Evolutionary conservation across 345 rosid genomes (phyloP).

Genomic region (Sisymbrium irio): DNA sequence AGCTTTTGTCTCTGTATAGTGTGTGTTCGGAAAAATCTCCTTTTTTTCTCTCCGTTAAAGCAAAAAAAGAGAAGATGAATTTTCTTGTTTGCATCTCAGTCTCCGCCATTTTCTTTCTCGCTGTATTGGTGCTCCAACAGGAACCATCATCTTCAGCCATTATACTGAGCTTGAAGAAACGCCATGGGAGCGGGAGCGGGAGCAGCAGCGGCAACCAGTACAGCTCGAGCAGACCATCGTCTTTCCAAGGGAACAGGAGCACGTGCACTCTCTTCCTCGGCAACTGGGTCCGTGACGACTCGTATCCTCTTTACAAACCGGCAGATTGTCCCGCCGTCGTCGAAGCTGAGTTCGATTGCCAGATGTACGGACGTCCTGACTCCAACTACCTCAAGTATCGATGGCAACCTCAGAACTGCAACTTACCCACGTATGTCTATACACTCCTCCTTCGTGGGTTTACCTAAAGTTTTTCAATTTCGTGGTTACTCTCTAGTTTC

Average conservation of each 20-base stretch:
- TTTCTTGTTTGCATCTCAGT: conserved; percentile 22
- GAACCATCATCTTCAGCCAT: conserved; percentile 52
- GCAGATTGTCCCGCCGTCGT: conserved; percentile 60
- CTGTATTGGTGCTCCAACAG: conserved; percentile 31
- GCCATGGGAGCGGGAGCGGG: conserved; percentile 46
- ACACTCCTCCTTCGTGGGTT: neutral
- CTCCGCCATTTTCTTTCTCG: conserved; percentile 32
- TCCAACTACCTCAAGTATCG: conserved; percentile 77
- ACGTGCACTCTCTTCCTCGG: conserved; percentile 46
- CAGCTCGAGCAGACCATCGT: conserved; percentile 47
- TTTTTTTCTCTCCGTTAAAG: neutral
- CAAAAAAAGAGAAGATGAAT: conserved; percentile 16
- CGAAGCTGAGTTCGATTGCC: conserved; percentile 77
- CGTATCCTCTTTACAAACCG: conserved; percentile 72
- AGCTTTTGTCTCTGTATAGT: neutral
- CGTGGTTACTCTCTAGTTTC: neutral
- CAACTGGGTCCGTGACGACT: conserved; percentile 75
- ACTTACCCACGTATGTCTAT: conserved; percentile 66
- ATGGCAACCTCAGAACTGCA: conserved; percentile 85
- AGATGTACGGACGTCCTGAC: conserved; percentile 85
- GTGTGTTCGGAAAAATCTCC: neutral
- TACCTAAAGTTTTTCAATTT: neutral
- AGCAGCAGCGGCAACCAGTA: conserved; percentile 34
- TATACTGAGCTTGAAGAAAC: conserved; percentile 55
- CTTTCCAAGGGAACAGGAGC: conserved; percentile 56